Evolutionary conservation across 371 early-diverging fungal genomes (phyloP).

Genomic region (Chytridium lagenaria): DNA sequence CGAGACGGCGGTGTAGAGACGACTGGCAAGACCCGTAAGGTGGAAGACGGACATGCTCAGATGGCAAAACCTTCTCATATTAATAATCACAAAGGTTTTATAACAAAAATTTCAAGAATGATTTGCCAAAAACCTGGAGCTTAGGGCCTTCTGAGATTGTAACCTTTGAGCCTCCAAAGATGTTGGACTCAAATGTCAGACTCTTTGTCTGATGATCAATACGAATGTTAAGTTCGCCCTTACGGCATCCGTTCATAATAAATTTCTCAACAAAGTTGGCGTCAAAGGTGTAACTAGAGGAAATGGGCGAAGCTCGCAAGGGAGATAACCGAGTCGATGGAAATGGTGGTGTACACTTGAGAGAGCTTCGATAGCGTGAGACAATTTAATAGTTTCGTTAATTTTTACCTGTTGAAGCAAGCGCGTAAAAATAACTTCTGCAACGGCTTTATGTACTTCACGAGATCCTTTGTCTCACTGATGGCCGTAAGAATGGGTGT

Average conservation of each 20-base stretch:
- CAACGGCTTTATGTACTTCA: conserved; percentile 90
- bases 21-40: conserved; percentile 50
- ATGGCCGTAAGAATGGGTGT: conserved; percentile 68
- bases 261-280: conserved; percentile 93
- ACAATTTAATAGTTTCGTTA: too few relatives aligned
- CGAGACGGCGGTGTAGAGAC: conserved; percentile 82
- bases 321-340: conserved; percentile 88
- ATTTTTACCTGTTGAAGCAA: conserved; percentile 81
- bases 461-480: conserved; percentile 74
- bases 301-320: conserved; percentile 77
- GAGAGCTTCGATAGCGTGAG: too few relatives aligned
- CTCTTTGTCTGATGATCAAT: conserved; percentile 92
- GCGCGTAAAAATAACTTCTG: conserved; percentile 94
- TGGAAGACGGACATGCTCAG: conserved; percentile 62
- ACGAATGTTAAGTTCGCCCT: conserved; percentile 93
- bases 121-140: conserved; percentile 60
- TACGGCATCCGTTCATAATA: conserved; percentile 95
- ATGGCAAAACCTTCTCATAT: too few relatives aligned
- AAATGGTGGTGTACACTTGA: conserved; percentile 95
- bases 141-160: conserved; percentile 81
- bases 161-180: conserved; percentile 72
- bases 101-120: too few relatives aligned
- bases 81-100: too few relatives aligned
- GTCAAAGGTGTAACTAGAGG: conserved; percentile 72
- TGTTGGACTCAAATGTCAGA: conserved; percentile 86